Conservation (phyloP, 768 basidiomycete genomes). For the Macrocybe gigantea region DNA sequence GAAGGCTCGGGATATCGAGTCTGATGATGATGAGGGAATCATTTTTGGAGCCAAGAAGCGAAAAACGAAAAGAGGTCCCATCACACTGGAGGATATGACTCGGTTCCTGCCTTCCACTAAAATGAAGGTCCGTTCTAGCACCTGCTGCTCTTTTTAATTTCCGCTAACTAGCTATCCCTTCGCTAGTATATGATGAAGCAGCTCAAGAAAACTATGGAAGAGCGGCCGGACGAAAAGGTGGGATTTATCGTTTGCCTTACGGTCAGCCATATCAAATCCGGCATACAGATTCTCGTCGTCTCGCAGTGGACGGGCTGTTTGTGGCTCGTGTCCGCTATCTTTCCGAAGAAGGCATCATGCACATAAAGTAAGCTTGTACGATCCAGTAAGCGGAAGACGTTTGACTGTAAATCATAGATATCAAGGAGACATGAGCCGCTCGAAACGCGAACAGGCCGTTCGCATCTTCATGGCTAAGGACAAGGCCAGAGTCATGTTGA, state of each 20-base stretch:
- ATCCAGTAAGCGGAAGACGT: not conserved
- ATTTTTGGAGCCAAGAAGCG: conserved; percentile 26
- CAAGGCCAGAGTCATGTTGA: conserved; percentile 53
- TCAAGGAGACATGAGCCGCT: conserved; percentile 53
- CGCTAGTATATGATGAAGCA: conserved; percentile 54
- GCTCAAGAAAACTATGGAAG: conserved; percentile 36
- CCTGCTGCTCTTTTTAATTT: not conserved
- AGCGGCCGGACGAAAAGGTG: conserved; percentile 59
- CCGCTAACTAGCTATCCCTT: not conserved
- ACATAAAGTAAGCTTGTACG: conserved; percentile 41
- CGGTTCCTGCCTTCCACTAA: conserved; percentile 66
- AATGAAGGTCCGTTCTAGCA: conserved; percentile 49
- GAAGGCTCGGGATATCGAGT: conserved; percentile 34
- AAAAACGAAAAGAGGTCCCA: conserved; percentile 11
- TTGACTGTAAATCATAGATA: conserved; percentile 28
- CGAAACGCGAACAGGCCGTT: conserved; percentile 48
- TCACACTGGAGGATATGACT: conserved; percentile 31
- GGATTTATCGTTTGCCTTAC: not conserved
- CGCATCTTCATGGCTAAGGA: conserved; percentile 55
- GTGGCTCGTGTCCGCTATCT: conserved; percentile 58
- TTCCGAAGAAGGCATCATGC: conserved; percentile 39
- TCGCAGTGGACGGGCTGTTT: conserved; percentile 71
- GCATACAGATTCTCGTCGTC: conserved; percentile 48
- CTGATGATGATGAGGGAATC: conserved; percentile 40
- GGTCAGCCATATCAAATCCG: not conserved